Base-by-base conservation (phyloP, 2,329 filamentous ascomycete species). In the Cercospora sp. region DNA sequence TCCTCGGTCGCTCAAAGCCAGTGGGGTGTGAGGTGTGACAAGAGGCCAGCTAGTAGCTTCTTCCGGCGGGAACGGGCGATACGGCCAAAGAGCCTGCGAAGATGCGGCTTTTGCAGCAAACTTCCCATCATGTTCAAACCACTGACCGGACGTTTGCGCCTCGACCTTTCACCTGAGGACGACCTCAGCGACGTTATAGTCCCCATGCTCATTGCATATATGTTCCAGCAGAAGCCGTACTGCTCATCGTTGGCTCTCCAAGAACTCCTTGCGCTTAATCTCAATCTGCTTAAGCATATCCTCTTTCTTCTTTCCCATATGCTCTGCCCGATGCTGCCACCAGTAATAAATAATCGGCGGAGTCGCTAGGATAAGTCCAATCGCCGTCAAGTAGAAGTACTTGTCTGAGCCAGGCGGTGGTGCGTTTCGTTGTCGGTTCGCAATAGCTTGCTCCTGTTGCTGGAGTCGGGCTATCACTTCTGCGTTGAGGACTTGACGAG, bases 231-330 rank as follows among this genome's bases (percentile, higher is more conserved):
- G 16, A 42, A 8, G 36, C 36, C 36, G 8, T 42, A n/a, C 39
- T 51, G 10, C 39, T 65, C 63, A 60, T 33, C 63, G 39, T 5
- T 60, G 23, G 7, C 59, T 18, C 57, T 60, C 58, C 33, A 65
- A 31, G 7, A 60, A 65, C 39, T 60, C 63, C 64, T 65, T 69
- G 61, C 70, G 65, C 58, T 68, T 73, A 55, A 65, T 71, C 63
- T 75, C 72, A 36, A 76, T 71, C 48, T 77, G 71, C 62, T 69
- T 66, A 26, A 78, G 67, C 67, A 77, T 69, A 33, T 69, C 67
- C 67, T 74, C 66, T 69, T 76, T 76, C 69, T 77, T 76, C 66
- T 73, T 65, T 12, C 72, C 72, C 77, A 78, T 78, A 60, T 78
- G 76, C 64, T 72, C 69, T 48, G 75, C 75, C 18, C 77, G 69